Base-by-base conservation (phyloP, 257 asterid genomes). In the Galeopsis tetrahit region DNA sequence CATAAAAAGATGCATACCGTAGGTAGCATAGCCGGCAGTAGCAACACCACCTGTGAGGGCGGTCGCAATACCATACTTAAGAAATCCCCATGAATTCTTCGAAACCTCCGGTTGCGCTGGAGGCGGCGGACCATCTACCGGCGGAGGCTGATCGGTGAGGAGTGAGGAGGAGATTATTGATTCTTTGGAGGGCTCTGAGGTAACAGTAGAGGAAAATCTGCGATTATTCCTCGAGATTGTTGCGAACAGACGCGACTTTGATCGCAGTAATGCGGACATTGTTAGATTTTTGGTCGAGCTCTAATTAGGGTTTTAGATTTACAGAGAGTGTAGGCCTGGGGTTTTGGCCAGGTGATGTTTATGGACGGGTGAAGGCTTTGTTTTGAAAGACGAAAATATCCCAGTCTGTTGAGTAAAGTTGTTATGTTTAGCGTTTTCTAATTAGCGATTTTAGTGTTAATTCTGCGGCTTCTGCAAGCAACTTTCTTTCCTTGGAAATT, bases 11-110 rank as follows among this genome's bases (percentile, higher is more conserved):
- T 32, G 82, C 81, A 31, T 73, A 92, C 96, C 98, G 17, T 88
- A 87, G 33, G 96, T 71, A 55, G 94, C 96, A 74, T 86, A 86
- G 68, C 88, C 90, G 59, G 91, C 87, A 32, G 94, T 70, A 7
- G 89, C 94, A 63, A 70, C 79, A 72, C 89, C 88, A 28, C 92
- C 96, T 4, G 90, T 84, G 58, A 88, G 17, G 3, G 89, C 88
- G 28, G 90, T 84, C 35, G 81, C 38, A 36, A 88, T 72, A 4
- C 85, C 81, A 59, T 78, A 88, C 85, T 84, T 90, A 0, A 88
- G 79, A 57, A 88, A 82, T 31, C 85, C 71, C 96, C 91, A 78
- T 3, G 91, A 77, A 36, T 65, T 86, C 70, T 84, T 88, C 62
- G 69, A 84, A 3, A 79, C 73, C 66, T 73, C 92, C 10, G 80